Conservation (phyloP, 768 basidiomycete species). For the Trametes cingulata region DNA sequence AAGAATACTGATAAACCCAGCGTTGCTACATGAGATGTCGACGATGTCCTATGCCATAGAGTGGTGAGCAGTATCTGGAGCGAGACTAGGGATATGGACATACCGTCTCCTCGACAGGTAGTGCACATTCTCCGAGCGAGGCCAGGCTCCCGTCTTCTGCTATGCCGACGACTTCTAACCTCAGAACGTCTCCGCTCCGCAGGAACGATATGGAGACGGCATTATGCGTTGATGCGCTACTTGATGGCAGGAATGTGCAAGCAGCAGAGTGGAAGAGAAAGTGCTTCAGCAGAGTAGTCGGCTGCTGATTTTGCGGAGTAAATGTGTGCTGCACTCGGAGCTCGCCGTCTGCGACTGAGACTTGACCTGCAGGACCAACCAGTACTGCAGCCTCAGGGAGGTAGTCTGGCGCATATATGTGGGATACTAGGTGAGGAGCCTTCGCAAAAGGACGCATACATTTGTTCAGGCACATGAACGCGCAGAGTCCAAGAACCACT, state of each 20-base stretch:
- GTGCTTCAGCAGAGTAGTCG: constrained; percentile 26
- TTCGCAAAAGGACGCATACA: constrained; percentile 28
- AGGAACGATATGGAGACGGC: constrained; percentile 19
- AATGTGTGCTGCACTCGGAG: constrained; percentile 29
- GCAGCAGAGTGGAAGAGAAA: constrained; percentile 29
- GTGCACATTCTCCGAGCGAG: constrained; percentile 12
- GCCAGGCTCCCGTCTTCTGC: constrained; percentile 3
- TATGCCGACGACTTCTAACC: constrained; percentile 12
- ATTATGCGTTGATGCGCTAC: constrained; percentile 6
- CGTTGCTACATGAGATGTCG: constrained; percentile 33
- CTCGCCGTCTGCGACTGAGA: constrained; percentile 35
- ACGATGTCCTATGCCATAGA: constrained; percentile 25
- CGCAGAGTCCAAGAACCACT: constrained; percentile 28
- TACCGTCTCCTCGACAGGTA: constrained; percentile 21
- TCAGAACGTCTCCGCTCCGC: constrained; percentile 1
- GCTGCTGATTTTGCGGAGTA: constrained; percentile 16
- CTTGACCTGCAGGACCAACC: constrained; percentile 35
- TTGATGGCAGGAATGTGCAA: constrained; percentile 20
- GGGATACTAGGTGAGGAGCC: constrained; percentile 46
- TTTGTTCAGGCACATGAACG: background rate
- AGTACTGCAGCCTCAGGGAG: constrained; percentile 33
- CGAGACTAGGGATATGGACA: background rate
- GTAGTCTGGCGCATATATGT: constrained; percentile 36
- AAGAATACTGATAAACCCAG: constrained; percentile 34
- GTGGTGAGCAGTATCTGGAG: background rate